These are phyloP conservation scores for Apocynum venetum DNA, from an alignment of 257 asterid genomes.

Conservation along the genomic window DNA sequence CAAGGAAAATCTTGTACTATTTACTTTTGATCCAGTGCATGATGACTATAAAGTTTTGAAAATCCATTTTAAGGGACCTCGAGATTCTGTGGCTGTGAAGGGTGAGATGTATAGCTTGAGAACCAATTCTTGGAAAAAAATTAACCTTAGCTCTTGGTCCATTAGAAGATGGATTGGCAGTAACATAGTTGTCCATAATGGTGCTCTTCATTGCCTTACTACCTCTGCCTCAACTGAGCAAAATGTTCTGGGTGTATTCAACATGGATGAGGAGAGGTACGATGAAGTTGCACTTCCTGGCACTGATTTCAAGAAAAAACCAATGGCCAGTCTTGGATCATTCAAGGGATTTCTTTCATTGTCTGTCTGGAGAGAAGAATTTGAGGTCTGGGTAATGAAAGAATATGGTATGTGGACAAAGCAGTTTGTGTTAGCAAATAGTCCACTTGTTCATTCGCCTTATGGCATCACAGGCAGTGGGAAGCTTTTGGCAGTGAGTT, in stretches of 20 bases:
- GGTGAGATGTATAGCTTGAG: neutral
- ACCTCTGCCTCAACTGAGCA: too few species aligned
- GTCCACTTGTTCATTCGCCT: neutral
- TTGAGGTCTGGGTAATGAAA: neutral
- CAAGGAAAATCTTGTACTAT: neutral
- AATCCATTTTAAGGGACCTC: neutral
- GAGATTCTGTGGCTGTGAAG: neutral
- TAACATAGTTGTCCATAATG: neutral
- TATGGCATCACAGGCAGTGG: neutral
- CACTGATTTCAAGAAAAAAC: neutral
- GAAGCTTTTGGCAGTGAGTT: neutral
- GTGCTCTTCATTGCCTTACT: neutral
- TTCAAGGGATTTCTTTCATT: neutral
- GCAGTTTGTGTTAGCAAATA: neutral
- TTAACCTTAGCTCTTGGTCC: neutral
- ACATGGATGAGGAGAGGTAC: neutral
- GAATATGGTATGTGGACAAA: neutral
- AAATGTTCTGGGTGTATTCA: neutral
- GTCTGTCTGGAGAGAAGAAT: neutral
- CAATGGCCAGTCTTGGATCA: neutral
- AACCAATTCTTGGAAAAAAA: neutral
- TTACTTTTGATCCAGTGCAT: neutral
- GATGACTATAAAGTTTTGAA: neutral
- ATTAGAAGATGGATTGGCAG: neutral
- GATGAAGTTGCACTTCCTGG: neutral